Evolutionary conservation across 2,329 filamentous ascomycete genomes (phyloP).

Genomic region (Emmonsiellopsis sp.): DNA sequence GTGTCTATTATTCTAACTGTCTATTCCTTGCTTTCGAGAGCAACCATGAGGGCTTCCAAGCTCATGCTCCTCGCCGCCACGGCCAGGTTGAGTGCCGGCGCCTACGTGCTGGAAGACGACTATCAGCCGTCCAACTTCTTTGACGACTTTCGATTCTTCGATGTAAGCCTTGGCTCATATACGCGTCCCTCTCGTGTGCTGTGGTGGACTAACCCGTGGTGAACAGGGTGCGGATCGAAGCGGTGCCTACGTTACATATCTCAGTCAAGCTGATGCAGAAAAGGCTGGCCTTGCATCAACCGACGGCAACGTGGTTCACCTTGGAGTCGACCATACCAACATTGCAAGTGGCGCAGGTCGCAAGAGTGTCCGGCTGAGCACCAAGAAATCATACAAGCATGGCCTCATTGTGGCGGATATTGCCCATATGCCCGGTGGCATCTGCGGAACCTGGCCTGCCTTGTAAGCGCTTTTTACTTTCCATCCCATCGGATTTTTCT

Average conservation of each 20-base stretch:
- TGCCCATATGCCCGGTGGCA: slow-evolving; percentile 60
- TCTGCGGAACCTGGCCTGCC: slow-evolving; percentile 66
- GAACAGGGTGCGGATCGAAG: slow-evolving; percentile 56
- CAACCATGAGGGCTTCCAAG: slow-evolving; percentile 17
- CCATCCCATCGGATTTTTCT: not conserved
- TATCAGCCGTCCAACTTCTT: slow-evolving; percentile 34
- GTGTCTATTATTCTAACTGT: too few species aligned
- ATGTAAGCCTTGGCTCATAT: slow-evolving; percentile 23
- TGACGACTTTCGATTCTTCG: slow-evolving; percentile 45
- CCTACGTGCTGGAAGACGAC: slow-evolving; percentile 11
- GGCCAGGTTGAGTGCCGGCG: slow-evolving; percentile 20
- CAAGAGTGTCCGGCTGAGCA: slow-evolving; percentile 61
- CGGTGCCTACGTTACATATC: slow-evolving; percentile 64
- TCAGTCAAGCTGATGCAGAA: slow-evolving; percentile 50
- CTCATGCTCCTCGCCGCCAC: slow-evolving; percentile 43
- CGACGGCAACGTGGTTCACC: slow-evolving; percentile 49
- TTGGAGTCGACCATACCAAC: slow-evolving; percentile 60
- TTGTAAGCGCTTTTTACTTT: slow-evolving; percentile 35
- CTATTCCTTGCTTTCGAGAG: not conserved
- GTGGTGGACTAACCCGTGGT: not conserved
- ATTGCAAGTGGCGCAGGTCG: slow-evolving; percentile 51
- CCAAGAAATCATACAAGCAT: slow-evolving; percentile 53
- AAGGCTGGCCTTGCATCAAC: slow-evolving; percentile 50
- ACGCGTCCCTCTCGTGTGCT: not conserved
- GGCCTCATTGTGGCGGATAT: slow-evolving; percentile 66